Evolutionary conservation across 2,329 filamentous ascomycete species (phyloP).

Genomic region (Colletotrichum lentis): DNA sequence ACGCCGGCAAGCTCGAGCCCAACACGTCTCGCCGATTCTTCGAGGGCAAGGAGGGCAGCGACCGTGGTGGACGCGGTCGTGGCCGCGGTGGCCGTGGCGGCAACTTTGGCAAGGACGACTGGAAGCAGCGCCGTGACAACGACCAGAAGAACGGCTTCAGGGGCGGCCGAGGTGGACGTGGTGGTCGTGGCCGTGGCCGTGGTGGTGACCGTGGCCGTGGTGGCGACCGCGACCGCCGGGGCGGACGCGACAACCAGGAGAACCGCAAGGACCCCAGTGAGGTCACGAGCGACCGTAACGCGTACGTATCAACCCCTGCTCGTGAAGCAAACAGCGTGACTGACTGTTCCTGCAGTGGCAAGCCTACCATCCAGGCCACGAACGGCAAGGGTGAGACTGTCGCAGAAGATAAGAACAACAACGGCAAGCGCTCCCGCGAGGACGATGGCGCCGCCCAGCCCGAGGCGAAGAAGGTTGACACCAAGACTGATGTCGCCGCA

Average conservation of each 20-base stretch:
- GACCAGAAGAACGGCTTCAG: conserved; percentile 68
- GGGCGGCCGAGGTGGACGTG: conserved; percentile 55
- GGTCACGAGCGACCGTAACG: conserved; percentile 45
- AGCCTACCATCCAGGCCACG: conserved; percentile 57
- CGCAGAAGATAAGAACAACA: conserved; percentile 42
- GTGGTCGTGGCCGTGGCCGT: conserved; percentile 51
- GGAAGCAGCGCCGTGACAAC: conserved; percentile 70
- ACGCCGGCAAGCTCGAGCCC: conserved; percentile 73
- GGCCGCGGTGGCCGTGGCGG: conserved; percentile 51
- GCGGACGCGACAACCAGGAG: conserved; percentile 50
- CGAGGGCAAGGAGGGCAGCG: conserved; percentile 54
- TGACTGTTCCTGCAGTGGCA: conserved; percentile 44
- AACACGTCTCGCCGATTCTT: conserved; percentile 58
- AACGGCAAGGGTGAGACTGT: conserved; percentile 49
- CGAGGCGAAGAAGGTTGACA: conserved; percentile 70
- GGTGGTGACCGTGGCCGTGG: conserved; percentile 49
- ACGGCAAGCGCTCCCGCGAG: conserved; percentile 65
- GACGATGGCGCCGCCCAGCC: conserved; percentile 59
- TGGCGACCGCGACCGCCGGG: conserved; percentile 49
- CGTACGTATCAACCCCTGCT: conserved; percentile 42
- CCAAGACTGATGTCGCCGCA: conserved; percentile 51
- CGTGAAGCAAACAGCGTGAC: not conserved
- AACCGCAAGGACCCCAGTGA: conserved; percentile 47
- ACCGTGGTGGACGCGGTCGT: conserved; percentile 44
- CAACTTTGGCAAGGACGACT: conserved; percentile 59